Conservation (phyloP, 257 asterid genomes). For the Lithospermum erythrorhizon region DNA sequence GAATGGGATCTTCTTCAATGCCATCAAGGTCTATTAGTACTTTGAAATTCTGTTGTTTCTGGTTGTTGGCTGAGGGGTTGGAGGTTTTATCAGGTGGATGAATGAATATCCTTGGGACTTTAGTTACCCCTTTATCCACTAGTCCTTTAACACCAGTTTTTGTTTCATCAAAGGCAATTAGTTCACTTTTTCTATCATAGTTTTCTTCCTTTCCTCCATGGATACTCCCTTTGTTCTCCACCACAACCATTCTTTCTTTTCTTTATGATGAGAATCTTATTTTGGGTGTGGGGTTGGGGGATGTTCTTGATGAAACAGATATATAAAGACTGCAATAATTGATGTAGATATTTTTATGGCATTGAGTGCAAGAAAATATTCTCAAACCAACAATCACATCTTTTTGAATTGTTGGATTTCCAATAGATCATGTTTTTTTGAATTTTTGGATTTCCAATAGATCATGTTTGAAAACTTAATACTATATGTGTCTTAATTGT, state of each 20-base stretch:
- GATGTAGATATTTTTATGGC: no score
- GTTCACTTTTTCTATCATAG: conserved; percentile 9
- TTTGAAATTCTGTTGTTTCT: conserved; percentile 4
- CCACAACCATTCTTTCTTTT: conserved; percentile 11
- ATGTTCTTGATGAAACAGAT: no score
- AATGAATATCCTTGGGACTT: conserved; percentile 27
- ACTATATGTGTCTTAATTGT: no score
- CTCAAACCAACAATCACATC: no score
- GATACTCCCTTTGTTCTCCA: background rate
- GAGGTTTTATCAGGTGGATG: conserved; percentile 11
- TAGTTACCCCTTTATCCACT: conserved; percentile 18
- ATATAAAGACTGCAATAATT: no score
- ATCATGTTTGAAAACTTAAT: no score
- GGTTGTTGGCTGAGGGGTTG: background rate
- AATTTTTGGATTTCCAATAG: no score
- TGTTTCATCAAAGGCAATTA: conserved; percentile 25
- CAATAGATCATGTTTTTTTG: no score
- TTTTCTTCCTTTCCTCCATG: conserved; percentile 4
- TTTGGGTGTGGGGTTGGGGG: background rate
- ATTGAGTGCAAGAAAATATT: no score
- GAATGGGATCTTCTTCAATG: background rate
- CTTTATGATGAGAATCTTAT: background rate
- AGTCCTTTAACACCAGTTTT: conserved; percentile 31
- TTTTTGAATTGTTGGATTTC: no score
- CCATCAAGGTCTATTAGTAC: conserved; percentile 4